Conservation (phyloP, 495 filamentous ascomycete genomes). For the Trichoderma orchidacearum region DNA sequence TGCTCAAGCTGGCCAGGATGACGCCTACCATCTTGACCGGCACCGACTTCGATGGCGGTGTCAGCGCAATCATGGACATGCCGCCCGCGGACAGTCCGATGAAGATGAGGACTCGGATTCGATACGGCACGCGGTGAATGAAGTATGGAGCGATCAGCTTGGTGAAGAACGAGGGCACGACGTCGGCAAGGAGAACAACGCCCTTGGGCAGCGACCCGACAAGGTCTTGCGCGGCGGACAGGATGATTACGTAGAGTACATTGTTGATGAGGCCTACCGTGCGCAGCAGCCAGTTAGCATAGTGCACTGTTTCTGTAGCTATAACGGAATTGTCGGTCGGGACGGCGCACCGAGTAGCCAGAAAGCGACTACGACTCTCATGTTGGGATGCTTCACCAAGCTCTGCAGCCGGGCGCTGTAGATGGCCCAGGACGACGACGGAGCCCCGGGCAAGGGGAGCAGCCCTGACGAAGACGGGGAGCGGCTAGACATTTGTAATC, state of each 20-base stretch:
- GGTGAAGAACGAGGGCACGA: conserved; percentile 74
- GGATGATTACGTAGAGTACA: conserved; percentile 92
- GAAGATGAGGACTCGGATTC: conserved; percentile 57
- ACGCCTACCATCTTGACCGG: conserved; percentile 68
- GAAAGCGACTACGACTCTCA: conserved; percentile 65
- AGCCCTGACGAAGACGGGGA: conserved; percentile 32
- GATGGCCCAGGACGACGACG: conserved; percentile 59
- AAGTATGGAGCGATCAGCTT: conserved; percentile 89
- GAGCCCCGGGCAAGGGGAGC: conserved; percentile 58
- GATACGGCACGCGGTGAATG: conserved; percentile 76
- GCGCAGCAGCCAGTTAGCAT: not conserved
- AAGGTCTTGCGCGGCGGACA: conserved; percentile 90
- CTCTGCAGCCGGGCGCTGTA: conserved; percentile 50
- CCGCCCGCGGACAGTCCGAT: conserved; percentile 57
- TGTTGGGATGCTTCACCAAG: conserved; percentile 54
- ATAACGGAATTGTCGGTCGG: not conserved
- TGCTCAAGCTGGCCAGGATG: conserved; percentile 69
- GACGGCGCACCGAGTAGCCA: conserved; percentile 71
- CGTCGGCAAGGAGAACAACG: conserved; percentile 83
- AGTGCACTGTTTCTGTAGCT: not conserved
- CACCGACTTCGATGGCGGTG: conserved; percentile 51
- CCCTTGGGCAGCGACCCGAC: conserved; percentile 85
- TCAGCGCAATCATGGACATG: conserved; percentile 79
- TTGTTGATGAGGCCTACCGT: conserved; percentile 82
- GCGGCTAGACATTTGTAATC: conserved; percentile 5